Evolutionary conservation across 257 asterid species (phyloP).

Genomic region (Ehretia macrophylla): DNA sequence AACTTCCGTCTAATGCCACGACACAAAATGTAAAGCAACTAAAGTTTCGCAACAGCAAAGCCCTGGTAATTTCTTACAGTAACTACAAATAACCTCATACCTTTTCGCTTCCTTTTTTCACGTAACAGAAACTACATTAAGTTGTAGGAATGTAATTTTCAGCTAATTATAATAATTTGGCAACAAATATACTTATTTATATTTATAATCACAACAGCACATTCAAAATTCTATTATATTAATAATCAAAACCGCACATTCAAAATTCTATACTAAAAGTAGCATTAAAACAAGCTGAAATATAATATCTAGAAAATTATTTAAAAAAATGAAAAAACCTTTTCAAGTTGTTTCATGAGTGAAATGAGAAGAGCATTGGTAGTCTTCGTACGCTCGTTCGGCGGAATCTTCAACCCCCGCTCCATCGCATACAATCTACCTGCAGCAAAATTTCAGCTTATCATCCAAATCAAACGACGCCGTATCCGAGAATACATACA

Average conservation of each 20-base stretch:
- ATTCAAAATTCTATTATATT: not conserved
- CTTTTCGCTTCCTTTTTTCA: no score
- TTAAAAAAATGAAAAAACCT: conserved; percentile 32
- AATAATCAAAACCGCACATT: not conserved
- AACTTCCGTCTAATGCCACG: not conserved
- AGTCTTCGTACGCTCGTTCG: conserved; percentile 74
- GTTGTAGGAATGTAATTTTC: not conserved
- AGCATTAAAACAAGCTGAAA: not conserved
- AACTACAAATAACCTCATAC: no score
- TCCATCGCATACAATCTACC: conserved; percentile 99
- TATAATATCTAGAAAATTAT: not conserved
- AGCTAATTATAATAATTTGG: not conserved
- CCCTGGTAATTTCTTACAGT: no score
- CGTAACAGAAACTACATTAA: no score
- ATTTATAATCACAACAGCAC: not conserved
- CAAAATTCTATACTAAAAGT: not conserved
- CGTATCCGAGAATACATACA: not conserved
- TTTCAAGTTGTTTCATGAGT: conserved; percentile 90
- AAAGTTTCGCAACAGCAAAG: no score
- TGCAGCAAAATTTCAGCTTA: conserved; percentile 12
- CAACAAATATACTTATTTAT: not conserved
- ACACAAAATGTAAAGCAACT: no score
- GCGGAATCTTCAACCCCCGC: conserved; percentile 82
- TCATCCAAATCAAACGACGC: conserved; percentile 4
- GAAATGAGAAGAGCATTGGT: conserved; percentile 75